Base-by-base conservation (phyloP, 2,329 filamentous ascomycete genomes). In the Aspergillus sp. region DNA sequence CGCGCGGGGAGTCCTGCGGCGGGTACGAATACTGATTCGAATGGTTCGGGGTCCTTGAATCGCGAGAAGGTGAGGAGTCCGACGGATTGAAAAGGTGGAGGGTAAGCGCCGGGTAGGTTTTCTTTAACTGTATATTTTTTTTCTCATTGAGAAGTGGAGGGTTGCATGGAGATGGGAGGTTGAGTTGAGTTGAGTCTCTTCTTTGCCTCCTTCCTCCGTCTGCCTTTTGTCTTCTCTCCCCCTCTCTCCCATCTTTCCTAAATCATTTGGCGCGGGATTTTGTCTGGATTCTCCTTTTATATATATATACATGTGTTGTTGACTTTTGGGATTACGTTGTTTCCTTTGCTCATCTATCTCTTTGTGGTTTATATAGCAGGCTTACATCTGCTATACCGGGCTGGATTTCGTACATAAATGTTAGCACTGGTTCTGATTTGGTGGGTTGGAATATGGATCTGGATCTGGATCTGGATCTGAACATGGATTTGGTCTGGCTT, bases 11-110 rank as follows among this genome's bases (percentile, higher is more conserved):
- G 12, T 22, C 55, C 5, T 52, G 31, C 29, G 20, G 46, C 24
- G 29, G 11, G 16, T 3, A 42, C 36, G 36, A 54, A 18, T 24
- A 58, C 63, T 58, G 64, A 62, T 22, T 39, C 65, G 2, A 54
- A 67, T 16, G 58, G 47, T 11, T 42, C 36, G 14, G 16, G 20
- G 36, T 16, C 14, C 12, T n/a, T 42, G 14, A 4, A 42, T 42
- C 36, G 16, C 14, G 36, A 42, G 36, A 42, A 42, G 36, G 36
- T 14, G 12, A n/a, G 6, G 26, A 29, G 26, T 29, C 26, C 26
- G 26, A 7, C 7, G 26, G 26, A 29, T 29, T 29, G 26, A 29
- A 29, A 29, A 29, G 7, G 26, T 29, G 26, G 26, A 29, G 6
- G 26, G 26, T 29, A 29, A 9, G 26, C 26, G 24, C 24, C 4